Percentiles rank a stretch among this genome's conserved stretches.
phyloP scores from a whole-genome alignment of 345 rosid species.

The Hibiscus trionum region DNA sequence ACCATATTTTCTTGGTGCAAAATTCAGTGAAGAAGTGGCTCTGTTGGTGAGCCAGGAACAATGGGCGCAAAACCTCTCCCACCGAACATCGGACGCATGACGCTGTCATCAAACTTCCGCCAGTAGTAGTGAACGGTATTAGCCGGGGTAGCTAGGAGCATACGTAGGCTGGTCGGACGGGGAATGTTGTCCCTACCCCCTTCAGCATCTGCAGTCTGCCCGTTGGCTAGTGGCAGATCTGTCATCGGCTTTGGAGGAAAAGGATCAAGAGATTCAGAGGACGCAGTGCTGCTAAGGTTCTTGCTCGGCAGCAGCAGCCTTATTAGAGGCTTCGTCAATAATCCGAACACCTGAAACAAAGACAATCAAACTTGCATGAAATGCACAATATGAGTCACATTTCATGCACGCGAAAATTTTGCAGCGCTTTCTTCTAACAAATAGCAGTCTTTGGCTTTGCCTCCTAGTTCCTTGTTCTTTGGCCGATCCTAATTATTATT shows the following conservation, averaged over 20 bases:
- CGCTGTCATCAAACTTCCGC: conserved; percentile 57
- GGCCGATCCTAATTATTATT: too few relatives aligned
- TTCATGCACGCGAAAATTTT: not conserved
- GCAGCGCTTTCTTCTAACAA: not conserved
- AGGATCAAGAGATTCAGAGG: not conserved
- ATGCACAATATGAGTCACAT: not conserved
- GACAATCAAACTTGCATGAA: too few relatives aligned
- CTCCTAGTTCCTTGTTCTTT: not conserved
- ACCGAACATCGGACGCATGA: conserved; percentile 81
- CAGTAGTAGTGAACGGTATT: conserved; percentile 51
- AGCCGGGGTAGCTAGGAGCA: conserved; percentile 50
- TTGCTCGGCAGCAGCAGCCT: conserved; percentile 34
- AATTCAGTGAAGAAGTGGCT: conserved; percentile 10
- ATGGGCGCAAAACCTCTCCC: conserved; percentile 50
- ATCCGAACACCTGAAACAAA: not conserved
- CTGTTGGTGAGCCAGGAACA: conserved; percentile 36
- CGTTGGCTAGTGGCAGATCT: not conserved
- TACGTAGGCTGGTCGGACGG: conserved; percentile 43
- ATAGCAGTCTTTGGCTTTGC: not conserved
- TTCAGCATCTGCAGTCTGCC: conserved; percentile 22
- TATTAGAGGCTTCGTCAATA: conserved; percentile 25
- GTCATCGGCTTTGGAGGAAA: not conserved
- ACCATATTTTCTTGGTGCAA: not conserved
- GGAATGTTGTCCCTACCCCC: conserved; percentile 12
- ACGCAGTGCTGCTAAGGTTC: not conserved